Evolutionary conservation across 306 rosid species (phyloP), one percentile per base, ranked within the genome.

Genomic region (Casuarina cunninghamiana): DNA sequence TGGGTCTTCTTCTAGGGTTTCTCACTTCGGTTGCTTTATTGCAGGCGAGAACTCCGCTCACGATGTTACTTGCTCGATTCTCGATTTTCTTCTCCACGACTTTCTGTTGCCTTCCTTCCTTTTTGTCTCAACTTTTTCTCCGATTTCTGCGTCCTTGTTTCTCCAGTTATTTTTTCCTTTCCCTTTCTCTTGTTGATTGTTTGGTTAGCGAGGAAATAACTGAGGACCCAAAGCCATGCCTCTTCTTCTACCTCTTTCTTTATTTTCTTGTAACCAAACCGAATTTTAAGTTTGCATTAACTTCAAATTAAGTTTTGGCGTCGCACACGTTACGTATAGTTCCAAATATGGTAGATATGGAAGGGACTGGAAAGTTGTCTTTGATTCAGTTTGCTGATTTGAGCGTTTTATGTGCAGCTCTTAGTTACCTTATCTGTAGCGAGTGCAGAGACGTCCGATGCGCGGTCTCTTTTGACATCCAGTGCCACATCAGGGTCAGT

Each of bases 381-480:
- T 63, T 37, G 74, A 60, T 19, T 79, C 7, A 43, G 48, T 60
- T 32, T 42, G 58, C 75, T 84, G 58, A 78, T 78, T 63, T 6
- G 10, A 15, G 46, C 19, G 38, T 67, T 75, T 32, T 54, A 21
- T 50, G 76, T 83, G 89, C 97, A 95, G 99, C 78, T 87, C 49
- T 79, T 82, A 55, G 45, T 79, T 73, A 68, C 84, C 86, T 68
- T 75, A 43, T 81, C 84, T 75, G 73, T 48, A 48, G 84, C 77
- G 39, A 73, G 71, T 78, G 93, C 90, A 32, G 85, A 86, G 73
- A 73, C 26, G 78, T 80, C 88, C 32, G 77, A 83, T 2, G 11
- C 82, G 21, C 79, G 93, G 81, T 80, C 81, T 65, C 91, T 84
- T 66, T 79, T 69, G 86, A 81, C 93, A 50, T 67, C 93, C 71